Conservation (phyloP, 1,284 basidiomycete species). For the Moniliophthora roreri region DNA sequence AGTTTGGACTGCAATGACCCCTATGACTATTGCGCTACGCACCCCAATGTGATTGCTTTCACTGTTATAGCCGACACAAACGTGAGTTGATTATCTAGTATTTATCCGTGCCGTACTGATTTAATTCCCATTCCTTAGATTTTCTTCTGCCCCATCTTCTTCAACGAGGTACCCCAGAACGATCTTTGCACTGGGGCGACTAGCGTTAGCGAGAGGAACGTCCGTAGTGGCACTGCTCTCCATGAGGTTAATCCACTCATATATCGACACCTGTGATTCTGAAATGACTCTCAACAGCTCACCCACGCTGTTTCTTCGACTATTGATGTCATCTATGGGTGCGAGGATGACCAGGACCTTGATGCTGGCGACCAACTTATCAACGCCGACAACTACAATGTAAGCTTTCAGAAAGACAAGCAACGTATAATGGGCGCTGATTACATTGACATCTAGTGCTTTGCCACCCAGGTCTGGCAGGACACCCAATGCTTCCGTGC, state of each 20-base stretch:
- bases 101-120: not conserved
- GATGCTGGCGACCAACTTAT: constrained; percentile 9
- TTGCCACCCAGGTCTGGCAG: not conserved
- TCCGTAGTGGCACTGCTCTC: constrained; percentile 20
- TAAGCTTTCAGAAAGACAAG: not conserved
- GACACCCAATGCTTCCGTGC: not conserved
- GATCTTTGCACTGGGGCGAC: constrained; percentile 16
- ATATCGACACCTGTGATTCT: too few relatives aligned
- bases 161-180: constrained; percentile 16
- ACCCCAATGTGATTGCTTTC: constrained; percentile 21
- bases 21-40: constrained; percentile 16
- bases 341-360: constrained; percentile 17
- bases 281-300: too few relatives aligned
- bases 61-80: constrained; percentile 19
- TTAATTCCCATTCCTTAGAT: too few relatives aligned
- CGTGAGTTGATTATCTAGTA: constrained; percentile 15
- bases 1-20: constrained; percentile 20
- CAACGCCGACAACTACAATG: constrained; percentile 24
- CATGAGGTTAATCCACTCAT: constrained; percentile 20
- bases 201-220: constrained; percentile 17
- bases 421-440: not conserved
- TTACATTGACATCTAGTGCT: too few relatives aligned
- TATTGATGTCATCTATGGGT: constrained; percentile 20
- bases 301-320: constrained; percentile 19
- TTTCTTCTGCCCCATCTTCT: constrained; percentile 22